Base-by-base conservation (phyloP, 495 filamentous ascomycete genomes). In the Penicillium daleae region DNA sequence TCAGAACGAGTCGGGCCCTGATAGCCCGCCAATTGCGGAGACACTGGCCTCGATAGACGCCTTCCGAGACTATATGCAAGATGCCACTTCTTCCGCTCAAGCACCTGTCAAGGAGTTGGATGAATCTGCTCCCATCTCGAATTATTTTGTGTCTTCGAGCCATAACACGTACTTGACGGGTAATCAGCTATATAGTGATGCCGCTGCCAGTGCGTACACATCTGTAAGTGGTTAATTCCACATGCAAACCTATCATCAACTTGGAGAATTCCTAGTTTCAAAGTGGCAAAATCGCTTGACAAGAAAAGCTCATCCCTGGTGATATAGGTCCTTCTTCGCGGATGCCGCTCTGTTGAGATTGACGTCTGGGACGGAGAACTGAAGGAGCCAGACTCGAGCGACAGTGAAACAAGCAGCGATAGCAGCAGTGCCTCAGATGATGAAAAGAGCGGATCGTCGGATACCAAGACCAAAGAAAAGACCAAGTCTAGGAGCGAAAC, bases 151-250 rank as follows among this genome's bases (percentile, higher is more conserved):
- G 63, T 93, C 88, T 55, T 93, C 90, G 26, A 96, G 92, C 70
- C 94, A 98, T 75, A 98, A 98, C 73, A 97, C 94, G 0, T 98
- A 97, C 68, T 81, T 98, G 62, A 92, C 90, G 0, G 94, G 94
- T 0, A 94, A 97, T 71, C 94, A 98, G 76, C 82, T 98, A 10
- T 95, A 87, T 60, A 92, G 92, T 63, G 86, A 90, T 60, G 87
- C 91, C 33, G 92, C 89, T 60, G 87, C 88, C 1, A 90, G 90
- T 54, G 88, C 90, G 21, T 98, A 97, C 78, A 91, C 85, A 64
- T 89, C 89, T 69, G 93, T 95, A 69, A 71, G 85, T 80, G n/a
- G 6, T 57, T 5, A 4, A 19, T 26, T 5, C 29, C 17, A 15
- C 15, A 1, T 6, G 6, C 42, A n/a, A n/a, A n/a, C n/a, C n/a